Percentiles rank a stretch among this genome's conserved stretches.
Evolutionary conservation across 768 basidiomycete species (phyloP).

Genomic region (Butyriboletus loyo): DNA sequence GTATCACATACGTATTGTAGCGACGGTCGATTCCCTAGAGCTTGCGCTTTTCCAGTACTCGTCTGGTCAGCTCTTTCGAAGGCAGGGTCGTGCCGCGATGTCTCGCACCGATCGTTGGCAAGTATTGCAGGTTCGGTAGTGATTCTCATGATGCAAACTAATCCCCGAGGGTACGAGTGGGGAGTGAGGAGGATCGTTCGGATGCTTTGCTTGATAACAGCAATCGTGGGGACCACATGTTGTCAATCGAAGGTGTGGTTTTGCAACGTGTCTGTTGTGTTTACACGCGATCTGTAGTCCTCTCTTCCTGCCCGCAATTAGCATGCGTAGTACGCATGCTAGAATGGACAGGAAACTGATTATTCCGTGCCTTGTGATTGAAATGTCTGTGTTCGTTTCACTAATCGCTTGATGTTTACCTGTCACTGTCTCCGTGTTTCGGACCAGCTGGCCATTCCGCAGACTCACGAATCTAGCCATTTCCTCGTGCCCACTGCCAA

Average conservation of each 20-base stretch:
- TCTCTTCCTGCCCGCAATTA: slow-evolving; percentile 3
- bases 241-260: slow-evolving; percentile 13
- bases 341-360: slow-evolving; percentile 14
- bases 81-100: neutral
- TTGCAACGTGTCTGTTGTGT: slow-evolving; percentile 21
- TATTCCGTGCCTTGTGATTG: slow-evolving; percentile 20
- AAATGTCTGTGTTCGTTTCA: slow-evolving; percentile 18
- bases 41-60: neutral
- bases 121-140: neutral
- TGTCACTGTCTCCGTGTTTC: slow-evolving; percentile 25
- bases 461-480: slow-evolving; percentile 22
- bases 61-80: neutral
- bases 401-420: slow-evolving; percentile 10
- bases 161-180: slow-evolving; percentile 4
- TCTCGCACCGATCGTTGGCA: neutral
- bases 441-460: slow-evolving; percentile 21
- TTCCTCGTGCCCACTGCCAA: slow-evolving; percentile 29
- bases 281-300: slow-evolving; percentile 9
- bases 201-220: neutral
- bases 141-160: slow-evolving; percentile 1
- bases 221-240: slow-evolving; percentile 12
- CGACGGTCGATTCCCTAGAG: neutral
- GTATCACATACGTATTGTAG: slow-evolving; percentile 18
- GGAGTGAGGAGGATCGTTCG: neutral
- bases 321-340: slow-evolving; percentile 29